Percentiles rank a stretch among this genome's conserved stretches.
Conservation (phyloP, 1,139 yeast genomes). For the Sugiyamaella novakii region DNA sequence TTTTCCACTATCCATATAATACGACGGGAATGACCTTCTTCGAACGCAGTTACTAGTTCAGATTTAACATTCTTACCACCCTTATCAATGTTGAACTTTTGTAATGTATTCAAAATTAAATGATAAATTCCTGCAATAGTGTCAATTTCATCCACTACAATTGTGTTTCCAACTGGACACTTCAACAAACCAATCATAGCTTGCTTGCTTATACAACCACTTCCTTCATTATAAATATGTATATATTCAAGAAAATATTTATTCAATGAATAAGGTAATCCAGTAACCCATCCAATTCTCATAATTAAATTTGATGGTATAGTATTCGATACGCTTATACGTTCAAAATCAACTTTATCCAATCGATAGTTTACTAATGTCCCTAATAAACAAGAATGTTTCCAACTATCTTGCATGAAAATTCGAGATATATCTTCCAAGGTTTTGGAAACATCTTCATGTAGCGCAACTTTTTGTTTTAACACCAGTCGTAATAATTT, state of each 20-base stretch:
- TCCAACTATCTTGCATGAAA: conserved; percentile 11
- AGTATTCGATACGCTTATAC: background rate
- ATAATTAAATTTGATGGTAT: conserved; percentile 11
- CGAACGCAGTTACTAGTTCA: background rate
- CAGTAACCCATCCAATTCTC: conserved; percentile 11
- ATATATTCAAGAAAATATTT: conserved; percentile 2
- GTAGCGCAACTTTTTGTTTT: conserved; percentile 1
- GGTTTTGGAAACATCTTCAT: background rate
- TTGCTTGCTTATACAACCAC: background rate
- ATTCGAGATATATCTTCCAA: conserved; percentile 1
- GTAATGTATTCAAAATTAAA: background rate
- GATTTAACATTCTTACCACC: background rate
- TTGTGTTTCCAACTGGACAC: conserved; percentile 2
- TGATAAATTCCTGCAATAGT: conserved; percentile 3
- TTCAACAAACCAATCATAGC: conserved; percentile 2
- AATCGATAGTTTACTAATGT: conserved; percentile 3
- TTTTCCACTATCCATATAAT: conserved; percentile 1
- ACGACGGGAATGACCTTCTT: conserved; percentile 4
- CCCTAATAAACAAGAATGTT: conserved; percentile 13
- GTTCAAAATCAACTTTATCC: background rate
- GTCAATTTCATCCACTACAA: conserved; percentile 8
- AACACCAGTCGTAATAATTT: conserved; percentile 13
- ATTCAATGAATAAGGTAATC: conserved; percentile 8
- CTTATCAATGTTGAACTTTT: background rate
- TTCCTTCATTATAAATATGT: background rate